Conservation (phyloP, 2,329 filamentous ascomycete genomes). For the Pestalotiopsis sp. region DNA sequence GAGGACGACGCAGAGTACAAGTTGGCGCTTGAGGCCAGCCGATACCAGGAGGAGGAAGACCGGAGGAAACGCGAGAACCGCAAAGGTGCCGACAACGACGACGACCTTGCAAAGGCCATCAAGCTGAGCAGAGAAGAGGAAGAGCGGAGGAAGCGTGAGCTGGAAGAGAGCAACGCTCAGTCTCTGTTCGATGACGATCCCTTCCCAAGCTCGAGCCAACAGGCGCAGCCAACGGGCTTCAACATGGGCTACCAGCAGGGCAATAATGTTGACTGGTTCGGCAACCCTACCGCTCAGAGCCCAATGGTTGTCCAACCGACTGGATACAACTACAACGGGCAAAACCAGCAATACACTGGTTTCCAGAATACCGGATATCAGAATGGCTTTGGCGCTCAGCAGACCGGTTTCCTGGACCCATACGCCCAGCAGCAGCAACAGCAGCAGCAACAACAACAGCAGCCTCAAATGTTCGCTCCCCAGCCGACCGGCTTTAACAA, state of each 20-base stretch:
- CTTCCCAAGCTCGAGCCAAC: constrained; percentile 53
- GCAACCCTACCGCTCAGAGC: constrained; percentile 83
- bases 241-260: constrained; percentile 99
- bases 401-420: constrained; percentile 69
- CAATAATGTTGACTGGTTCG: constrained; percentile 93
- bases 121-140: constrained; percentile 95
- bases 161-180: constrained; percentile 83
- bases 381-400: constrained; percentile 70
- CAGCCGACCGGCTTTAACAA: constrained; percentile 54
- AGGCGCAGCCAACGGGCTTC: constrained; percentile 83
- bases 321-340: constrained; percentile 61
- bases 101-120: constrained; percentile 92
- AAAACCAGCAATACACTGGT: constrained; percentile 51
- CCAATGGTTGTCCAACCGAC: constrained; percentile 78
- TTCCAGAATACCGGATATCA: constrained; percentile 66
- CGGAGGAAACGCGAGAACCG: constrained; percentile 70
- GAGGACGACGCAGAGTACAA: constrained; percentile 91
- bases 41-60: constrained; percentile 92
- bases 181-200: constrained; percentile 87
- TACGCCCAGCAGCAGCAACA: constrained; percentile 62
- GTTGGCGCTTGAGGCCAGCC: constrained; percentile 92
- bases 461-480: constrained; percentile 8
- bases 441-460: constrained; percentile 36
- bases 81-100: constrained; percentile 61
- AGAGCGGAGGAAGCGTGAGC: constrained; percentile 80